Conservation (phyloP, 768 basidiomycete genomes). For the Pleurotus platypus region DNA sequence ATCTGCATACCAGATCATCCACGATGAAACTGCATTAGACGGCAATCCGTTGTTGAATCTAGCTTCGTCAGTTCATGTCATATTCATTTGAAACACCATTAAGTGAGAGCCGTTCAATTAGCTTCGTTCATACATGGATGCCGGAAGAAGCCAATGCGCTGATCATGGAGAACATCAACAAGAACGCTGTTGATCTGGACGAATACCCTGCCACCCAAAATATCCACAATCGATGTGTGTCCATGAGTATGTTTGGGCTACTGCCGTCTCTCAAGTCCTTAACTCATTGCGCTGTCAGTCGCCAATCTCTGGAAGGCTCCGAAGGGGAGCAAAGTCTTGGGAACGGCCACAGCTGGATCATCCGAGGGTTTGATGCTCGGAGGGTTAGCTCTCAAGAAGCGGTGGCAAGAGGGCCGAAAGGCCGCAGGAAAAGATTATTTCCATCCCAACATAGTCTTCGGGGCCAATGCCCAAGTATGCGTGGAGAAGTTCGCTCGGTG, state of each 20-base stretch:
- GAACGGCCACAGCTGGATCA: conserved; percentile 62
- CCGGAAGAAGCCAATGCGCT: conserved; percentile 49
- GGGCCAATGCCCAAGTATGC: conserved; percentile 52
- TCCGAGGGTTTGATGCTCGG: conserved; percentile 71
- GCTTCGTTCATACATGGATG: conserved; percentile 59
- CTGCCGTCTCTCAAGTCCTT: neutral
- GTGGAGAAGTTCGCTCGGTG: conserved; percentile 63
- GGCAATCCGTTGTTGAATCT: conserved; percentile 59
- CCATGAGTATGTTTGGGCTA: conserved; percentile 38
- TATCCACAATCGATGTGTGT: conserved; percentile 52
- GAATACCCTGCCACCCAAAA: conserved; percentile 58
- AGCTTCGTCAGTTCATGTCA: conserved; percentile 49
- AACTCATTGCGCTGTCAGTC: conserved; percentile 21
- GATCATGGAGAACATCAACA: conserved; percentile 60
- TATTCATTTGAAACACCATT: neutral
- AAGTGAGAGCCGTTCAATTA: conserved; percentile 9
- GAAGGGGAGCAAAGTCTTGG: conserved; percentile 49
- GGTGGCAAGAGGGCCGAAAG: conserved; percentile 63
- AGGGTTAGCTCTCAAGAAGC: conserved; percentile 61
- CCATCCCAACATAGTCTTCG: conserved; percentile 58
- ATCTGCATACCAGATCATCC: conserved; percentile 45
- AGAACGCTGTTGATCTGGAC: conserved; percentile 65
- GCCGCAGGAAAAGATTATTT: conserved; percentile 50
- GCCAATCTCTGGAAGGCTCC: conserved; percentile 67
- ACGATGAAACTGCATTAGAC: conserved; percentile 55